Base-by-base conservation (phyloP, 2,329 filamentous ascomycete genomes). In the Alternaria gansuensis region DNA sequence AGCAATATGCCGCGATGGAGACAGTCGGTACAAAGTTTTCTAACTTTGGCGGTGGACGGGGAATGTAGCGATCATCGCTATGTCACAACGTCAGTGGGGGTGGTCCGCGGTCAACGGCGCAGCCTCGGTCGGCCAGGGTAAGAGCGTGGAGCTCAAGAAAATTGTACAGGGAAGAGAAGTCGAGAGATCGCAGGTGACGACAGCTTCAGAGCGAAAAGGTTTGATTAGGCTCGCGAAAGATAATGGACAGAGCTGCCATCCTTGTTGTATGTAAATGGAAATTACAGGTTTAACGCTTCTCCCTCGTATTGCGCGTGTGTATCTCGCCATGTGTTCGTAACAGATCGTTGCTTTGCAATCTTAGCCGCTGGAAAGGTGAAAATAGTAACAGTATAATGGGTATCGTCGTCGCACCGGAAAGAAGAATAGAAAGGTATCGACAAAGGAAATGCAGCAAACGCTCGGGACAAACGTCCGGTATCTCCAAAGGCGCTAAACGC, bases 321-420 rank as follows among this genome's bases (percentile, higher is more conserved):
- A 60, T 59, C 59, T 59, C 61, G 54, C 62, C 54, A 52, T 66
- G 21, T 57, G 44, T 67, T 63, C 64, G 58, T 67, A 65, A 62
- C 41, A 40, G 63, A 59, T 67, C 59, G 58, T 67, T 62, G 62
- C 63, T 62, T 64, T 59, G 61, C 67, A 69, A 64, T 70, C 63
- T 67, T 65, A 62, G 59, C 67, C 64, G 60, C 63, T 65, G 51
- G 46, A 64, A 71, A 59, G 36, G 55, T 63, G 60, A 58, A 64
- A 50, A 21, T 55, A 60, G 57, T 64, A 68, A 63, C 68, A 64
- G 66, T 71, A 67, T 71, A 75, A 74, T 77, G 74, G 74, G 74
- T 77, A 77, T 77, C 74, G 72, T 75, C 60, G 62, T 69, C 64
- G 66, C 69, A 68, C 68, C 67, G 56, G 57, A 68, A 64, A 57